Evolutionary conservation across 805 yeast species (phyloP), one percentile per base, ranked within the genome.

Genomic region (Priceomyces castillae): DNA sequence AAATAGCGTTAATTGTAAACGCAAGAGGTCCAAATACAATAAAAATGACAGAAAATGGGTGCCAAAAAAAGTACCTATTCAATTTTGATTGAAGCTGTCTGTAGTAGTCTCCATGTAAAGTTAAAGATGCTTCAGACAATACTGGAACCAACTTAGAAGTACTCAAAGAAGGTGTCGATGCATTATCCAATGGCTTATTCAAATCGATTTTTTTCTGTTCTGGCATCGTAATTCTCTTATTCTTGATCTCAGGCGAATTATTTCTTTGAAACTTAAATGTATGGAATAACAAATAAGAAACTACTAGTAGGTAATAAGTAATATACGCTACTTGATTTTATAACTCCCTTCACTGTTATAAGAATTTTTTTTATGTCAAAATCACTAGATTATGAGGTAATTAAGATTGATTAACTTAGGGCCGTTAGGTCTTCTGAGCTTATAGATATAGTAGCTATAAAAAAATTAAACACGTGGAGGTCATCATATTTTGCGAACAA

Each of bases 41-140:
- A 15, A 46, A 25, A 1, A 28, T 10, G 4, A 42, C 17, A 40
- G 41, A 26, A 30, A 39, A 50, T 2, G 76, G 78, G 56, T 74
- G 75, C 68, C 73, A 72, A 38, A 79, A 69, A 31, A 79, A 53
- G 37, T 55, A 53, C 45, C 57, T 71, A 56, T 76, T 78, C 41
- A 79, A 67, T 19, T 61, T 46, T 1, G 81, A 62, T 54, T 78
- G 83, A 31, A 67, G 57, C 48, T 67, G 71, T 18, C 75, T 57
- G 43, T 78, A 65, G 50, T 73, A 79, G 58, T 86, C 94, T 44
- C 86, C 80, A 23, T 83, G 79, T 46, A 85, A 62, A 44, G 78
- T 81, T 42, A 82, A 56, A 1, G 83, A 78, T 9, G 86, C 86
- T 35, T 78, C 76, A 1, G 84, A 70, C 33, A 72, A 69, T 23